phyloP scores from a whole-genome alignment of 345 rosid species.

The Corchorus olitorius region DNA sequence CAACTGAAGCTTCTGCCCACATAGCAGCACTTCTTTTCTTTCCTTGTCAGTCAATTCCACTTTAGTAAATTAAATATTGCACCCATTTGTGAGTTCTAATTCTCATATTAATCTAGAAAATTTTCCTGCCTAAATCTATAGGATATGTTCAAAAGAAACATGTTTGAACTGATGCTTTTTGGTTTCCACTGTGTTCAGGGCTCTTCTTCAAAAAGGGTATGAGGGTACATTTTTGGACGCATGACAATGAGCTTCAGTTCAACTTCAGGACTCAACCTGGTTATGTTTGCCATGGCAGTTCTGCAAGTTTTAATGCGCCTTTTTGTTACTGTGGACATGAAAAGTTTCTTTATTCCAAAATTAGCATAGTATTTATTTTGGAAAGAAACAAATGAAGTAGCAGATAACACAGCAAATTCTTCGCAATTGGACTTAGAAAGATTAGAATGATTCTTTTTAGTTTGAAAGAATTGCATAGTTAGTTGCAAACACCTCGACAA shows the following conservation, averaged over 20 bases:
- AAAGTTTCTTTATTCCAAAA: not conserved
- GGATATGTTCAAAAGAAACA: not conserved
- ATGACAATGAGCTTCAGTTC: not conserved
- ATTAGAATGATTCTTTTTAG: no score
- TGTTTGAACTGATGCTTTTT: not conserved
- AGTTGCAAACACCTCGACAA: no score
- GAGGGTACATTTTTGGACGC: not conserved
- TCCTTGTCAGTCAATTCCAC: not conserved
- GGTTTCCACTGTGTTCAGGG: not conserved
- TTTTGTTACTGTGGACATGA: not conserved
- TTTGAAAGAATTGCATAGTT: no score
- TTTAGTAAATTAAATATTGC: not conserved
- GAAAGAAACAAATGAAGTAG: not conserved
- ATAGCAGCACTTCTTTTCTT: not conserved
- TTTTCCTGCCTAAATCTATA: not conserved
- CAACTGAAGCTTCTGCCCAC: not conserved
- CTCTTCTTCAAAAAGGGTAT: not conserved
- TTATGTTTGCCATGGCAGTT: not conserved
- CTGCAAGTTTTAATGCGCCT: not conserved
- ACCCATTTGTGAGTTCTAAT: not conserved
- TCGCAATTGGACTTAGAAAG: no score
- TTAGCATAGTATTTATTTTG: not conserved
- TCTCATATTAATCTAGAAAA: conserved; percentile 5
- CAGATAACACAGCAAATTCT: not conserved
- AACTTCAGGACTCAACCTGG: not conserved